Conservation (phyloP, 1,284 basidiomycete species). For the Ganoderma sp. region DNA sequence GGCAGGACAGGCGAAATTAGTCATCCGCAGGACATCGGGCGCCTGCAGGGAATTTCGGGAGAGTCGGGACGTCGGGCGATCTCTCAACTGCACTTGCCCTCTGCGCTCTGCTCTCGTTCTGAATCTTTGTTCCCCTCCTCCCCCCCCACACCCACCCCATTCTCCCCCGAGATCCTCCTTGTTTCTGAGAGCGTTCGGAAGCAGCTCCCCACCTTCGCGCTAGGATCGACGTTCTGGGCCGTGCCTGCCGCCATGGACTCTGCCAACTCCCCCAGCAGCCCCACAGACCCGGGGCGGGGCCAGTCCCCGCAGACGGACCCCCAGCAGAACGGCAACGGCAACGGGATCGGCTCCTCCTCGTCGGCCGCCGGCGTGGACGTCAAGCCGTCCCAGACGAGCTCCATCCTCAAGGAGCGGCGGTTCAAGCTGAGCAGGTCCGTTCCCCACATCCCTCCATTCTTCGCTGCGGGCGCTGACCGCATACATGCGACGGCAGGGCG, state of each 20-base stretch:
- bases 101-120: no score
- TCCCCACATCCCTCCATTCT: slow-evolving; percentile 10
- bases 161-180: not conserved
- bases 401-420: slow-evolving; percentile 72
- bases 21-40: not conserved
- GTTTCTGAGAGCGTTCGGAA: not conserved
- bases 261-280: slow-evolving; percentile 11
- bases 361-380: slow-evolving; percentile 18
- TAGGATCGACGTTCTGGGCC: not conserved
- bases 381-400: slow-evolving; percentile 36
- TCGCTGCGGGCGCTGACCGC: slow-evolving; percentile 6
- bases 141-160: not conserved
- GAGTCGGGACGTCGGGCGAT: slow-evolving; percentile 5
- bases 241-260: slow-evolving; percentile 16
- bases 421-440: slow-evolving; percentile 84
- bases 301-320: not conserved
- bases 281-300: not conserved
- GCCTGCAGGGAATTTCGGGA: not conserved
- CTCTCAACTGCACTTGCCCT: no score
- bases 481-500: slow-evolving; percentile 52
- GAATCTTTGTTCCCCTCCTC: not conserved
- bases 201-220: not conserved
- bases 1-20: not conserved
- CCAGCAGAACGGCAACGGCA: slow-evolving; percentile 4
- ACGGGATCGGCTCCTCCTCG: not conserved